Percentiles rank a stretch among this genome's conserved stretches.
Evolutionary conservation across 2,329 filamentous ascomycete genomes (phyloP).

Genomic region (Xylariaceae sp.): DNA sequence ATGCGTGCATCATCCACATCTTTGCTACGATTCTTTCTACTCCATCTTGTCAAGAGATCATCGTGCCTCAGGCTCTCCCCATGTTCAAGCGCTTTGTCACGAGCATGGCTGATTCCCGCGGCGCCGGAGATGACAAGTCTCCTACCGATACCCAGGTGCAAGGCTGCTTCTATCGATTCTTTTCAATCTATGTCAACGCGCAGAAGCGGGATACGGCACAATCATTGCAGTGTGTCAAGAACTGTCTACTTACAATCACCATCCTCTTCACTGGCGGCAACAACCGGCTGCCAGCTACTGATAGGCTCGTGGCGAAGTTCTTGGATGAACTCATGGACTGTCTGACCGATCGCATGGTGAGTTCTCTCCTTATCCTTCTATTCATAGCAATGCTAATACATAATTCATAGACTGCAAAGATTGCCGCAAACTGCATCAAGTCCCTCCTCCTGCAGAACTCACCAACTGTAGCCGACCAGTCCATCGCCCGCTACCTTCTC

Average conservation of each 20-base stretch:
- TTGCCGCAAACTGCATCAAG: conserved; percentile 83
- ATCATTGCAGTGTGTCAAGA: conserved; percentile 85
- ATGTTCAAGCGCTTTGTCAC: conserved; percentile 88
- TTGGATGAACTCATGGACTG: conserved; percentile 81
- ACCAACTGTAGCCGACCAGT: conserved; percentile 61
- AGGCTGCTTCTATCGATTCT: conserved; percentile 74
- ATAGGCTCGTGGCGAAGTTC: conserved; percentile 69
- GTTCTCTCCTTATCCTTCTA: conserved; percentile 12
- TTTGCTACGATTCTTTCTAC: conserved; percentile 90
- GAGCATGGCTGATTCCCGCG: conserved; percentile 56
- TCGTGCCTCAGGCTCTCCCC: conserved; percentile 83
- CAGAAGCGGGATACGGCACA: conserved; percentile 70
- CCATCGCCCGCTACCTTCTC: conserved; percentile 67
- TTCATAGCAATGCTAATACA: conserved; percentile 17
- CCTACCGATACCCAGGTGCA: conserved; percentile 66
- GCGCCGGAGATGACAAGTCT: conserved; percentile 34
- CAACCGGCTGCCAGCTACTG: conserved; percentile 66
- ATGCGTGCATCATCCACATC: conserved; percentile 95
- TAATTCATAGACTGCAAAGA: conserved; percentile 65
- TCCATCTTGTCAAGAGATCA: conserved; percentile 76
- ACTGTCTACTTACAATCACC: conserved; percentile 80
- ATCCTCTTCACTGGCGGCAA: conserved; percentile 80
- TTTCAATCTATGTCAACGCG: conserved; percentile 70
- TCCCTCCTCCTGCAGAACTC: conserved; percentile 68
- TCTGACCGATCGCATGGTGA: conserved; percentile 67